These are phyloP conservation scores for Dysphania ambrosioides DNA, from an alignment of 148 eudicot species.

Conservation along the genomic window DNA sequence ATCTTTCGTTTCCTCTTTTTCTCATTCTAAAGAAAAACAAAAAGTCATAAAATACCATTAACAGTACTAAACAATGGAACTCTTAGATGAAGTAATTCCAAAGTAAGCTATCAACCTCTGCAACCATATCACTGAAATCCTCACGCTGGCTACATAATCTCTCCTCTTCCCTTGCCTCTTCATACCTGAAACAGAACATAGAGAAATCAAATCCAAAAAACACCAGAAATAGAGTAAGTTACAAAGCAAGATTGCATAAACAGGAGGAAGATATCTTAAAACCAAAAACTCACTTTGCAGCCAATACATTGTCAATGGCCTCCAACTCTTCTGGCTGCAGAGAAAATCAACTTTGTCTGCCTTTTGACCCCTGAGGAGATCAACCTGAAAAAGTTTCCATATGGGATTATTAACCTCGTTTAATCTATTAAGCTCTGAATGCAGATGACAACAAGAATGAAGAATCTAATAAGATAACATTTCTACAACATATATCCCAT, in stretches of 20 bases:
- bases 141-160: slow-evolving; percentile 78
- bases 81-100: background rate
- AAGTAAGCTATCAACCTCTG: slow-evolving; percentile 53
- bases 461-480: too few relatives aligned
- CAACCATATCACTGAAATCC: slow-evolving; percentile 98
- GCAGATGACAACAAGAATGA: too few relatives aligned
- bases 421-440: background rate
- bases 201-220: background rate
- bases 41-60: background rate
- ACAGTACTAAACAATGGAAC: background rate
- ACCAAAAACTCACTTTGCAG: slow-evolving; percentile 60
- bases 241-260: background rate
- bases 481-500: too few relatives aligned
- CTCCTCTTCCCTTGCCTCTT: slow-evolving; percentile 96
- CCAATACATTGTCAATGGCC: slow-evolving; percentile 73
- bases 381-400: slow-evolving; percentile 47
- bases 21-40: slow-evolving; percentile 47
- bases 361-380: slow-evolving; percentile 86
- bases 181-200: slow-evolving; percentile 48
- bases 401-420: background rate
- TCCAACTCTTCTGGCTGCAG: slow-evolving; percentile 86
- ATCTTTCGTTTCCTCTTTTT: slow-evolving; percentile 82
- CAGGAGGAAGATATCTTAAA: background rate
- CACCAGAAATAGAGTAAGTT: too few relatives aligned
- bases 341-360: slow-evolving; percentile 81